A percentile compares a stretch with the other conserved stretches of the same genome.
Conservation (phyloP, 768 basidiomycete species). For the Pleurotus tuoliensis region DNA sequence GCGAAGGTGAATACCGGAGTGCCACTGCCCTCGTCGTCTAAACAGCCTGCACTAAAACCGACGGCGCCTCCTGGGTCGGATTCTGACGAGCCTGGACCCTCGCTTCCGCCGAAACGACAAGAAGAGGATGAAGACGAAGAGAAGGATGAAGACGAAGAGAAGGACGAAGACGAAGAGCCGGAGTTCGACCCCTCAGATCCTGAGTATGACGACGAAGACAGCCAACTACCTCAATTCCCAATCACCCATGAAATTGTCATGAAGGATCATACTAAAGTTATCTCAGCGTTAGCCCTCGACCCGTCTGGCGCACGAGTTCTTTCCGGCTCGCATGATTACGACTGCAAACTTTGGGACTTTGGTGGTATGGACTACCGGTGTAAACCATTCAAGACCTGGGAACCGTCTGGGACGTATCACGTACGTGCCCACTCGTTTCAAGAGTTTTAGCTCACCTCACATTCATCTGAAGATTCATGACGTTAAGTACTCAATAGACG, state of each 20-base stretch:
- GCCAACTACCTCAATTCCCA: constrained; percentile 66
- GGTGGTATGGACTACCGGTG: constrained; percentile 91
- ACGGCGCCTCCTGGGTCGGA: constrained; percentile 14
- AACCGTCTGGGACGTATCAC: constrained; percentile 90
- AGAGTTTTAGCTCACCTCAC: constrained; percentile 7
- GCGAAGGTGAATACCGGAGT: not conserved
- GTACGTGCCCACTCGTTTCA: constrained; percentile 35
- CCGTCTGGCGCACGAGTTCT: constrained; percentile 90
- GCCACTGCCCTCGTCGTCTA: not conserved
- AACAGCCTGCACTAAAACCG: not conserved
- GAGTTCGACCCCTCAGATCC: constrained; percentile 49
- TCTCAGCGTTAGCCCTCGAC: constrained; percentile 89
- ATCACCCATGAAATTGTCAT: constrained; percentile 86
- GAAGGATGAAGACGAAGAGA: constrained; percentile 28
- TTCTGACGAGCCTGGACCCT: constrained; percentile 19
- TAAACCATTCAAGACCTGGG: constrained; percentile 96
- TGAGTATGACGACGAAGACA: constrained; percentile 40
- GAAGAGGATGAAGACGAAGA: constrained; percentile 11
- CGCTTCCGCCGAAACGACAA: constrained; percentile 17
- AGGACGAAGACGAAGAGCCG: constrained; percentile 35
- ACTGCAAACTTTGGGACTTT: constrained; percentile 98
- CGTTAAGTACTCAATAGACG: constrained; percentile 83
- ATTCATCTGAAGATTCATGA: constrained; percentile 70
- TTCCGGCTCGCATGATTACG: constrained; percentile 95
- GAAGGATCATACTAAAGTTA: constrained; percentile 95